Conservation (phyloP, 2,329 filamentous ascomycete species). For the Paracamarosporium sp. region DNA sequence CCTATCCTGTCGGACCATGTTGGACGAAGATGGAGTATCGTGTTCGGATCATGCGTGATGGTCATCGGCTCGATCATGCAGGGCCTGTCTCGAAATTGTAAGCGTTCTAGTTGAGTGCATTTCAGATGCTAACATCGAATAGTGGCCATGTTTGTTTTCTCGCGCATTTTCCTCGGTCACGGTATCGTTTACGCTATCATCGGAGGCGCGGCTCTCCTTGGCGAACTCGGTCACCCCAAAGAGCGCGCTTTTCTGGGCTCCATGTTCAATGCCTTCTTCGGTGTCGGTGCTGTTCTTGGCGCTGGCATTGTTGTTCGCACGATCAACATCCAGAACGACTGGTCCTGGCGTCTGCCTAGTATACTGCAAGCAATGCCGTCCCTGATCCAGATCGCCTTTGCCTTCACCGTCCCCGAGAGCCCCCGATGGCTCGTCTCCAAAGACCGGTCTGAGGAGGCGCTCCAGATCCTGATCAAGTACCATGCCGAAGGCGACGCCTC, state of each 20-base stretch:
- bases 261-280: slow-evolving; percentile 75
- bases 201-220: slow-evolving; percentile 68
- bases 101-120: slow-evolving; percentile 5
- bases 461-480: slow-evolving; percentile 67
- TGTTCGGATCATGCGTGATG: slow-evolving; percentile 63
- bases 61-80: slow-evolving; percentile 64
- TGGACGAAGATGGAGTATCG: slow-evolving; percentile 64
- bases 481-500: slow-evolving; percentile 67
- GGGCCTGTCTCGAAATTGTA: slow-evolving; percentile 55
- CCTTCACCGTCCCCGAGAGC: slow-evolving; percentile 69
- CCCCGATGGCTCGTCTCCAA: slow-evolving; percentile 71
- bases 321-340: slow-evolving; percentile 62
- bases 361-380: slow-evolving; percentile 70
- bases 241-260: slow-evolving; percentile 70
- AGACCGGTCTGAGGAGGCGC: slow-evolving; percentile 68
- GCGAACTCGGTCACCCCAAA: slow-evolving; percentile 72
- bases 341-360: slow-evolving; percentile 72
- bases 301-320: slow-evolving; percentile 71
- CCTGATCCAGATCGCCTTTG: slow-evolving; percentile 66
- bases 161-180: slow-evolving; percentile 70
- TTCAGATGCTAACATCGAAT: background rate
- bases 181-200: slow-evolving; percentile 71
- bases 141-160: slow-evolving; percentile 62
- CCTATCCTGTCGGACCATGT: slow-evolving; percentile 62
- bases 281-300: slow-evolving; percentile 63